Conservation (phyloP, 2,329 filamentous ascomycete species). For the Colletotrichum magnum region DNA sequence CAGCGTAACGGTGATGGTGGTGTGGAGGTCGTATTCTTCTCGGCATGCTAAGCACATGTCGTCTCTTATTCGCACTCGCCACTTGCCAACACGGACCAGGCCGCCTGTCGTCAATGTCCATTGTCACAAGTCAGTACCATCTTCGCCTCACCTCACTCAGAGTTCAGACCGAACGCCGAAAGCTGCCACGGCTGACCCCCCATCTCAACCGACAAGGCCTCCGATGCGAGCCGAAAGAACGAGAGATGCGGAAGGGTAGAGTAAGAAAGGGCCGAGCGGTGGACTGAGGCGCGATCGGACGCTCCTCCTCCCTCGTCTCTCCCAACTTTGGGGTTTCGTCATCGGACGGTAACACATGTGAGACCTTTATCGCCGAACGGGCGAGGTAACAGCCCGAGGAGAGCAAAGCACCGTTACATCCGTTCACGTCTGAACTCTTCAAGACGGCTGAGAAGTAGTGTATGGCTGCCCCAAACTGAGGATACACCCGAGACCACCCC, state of each 20-base stretch:
- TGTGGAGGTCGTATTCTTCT: not conserved
- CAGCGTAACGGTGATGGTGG: no score
- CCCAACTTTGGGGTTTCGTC: conserved; percentile 26
- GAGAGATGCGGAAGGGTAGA: not conserved
- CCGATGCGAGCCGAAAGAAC: conserved; percentile 30
- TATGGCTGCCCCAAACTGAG: not conserved
- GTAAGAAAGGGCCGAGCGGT: conserved; percentile 6
- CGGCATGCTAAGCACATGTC: conserved; percentile 21
- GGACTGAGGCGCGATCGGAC: conserved; percentile 27
- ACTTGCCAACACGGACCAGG: conserved; percentile 21
- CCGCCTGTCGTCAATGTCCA: conserved; percentile 19
- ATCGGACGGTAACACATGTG: conserved; percentile 31
- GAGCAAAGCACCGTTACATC: conserved; percentile 18
- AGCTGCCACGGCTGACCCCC: conserved; percentile 12
- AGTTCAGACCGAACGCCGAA: conserved; percentile 35
- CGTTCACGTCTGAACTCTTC: conserved; percentile 20
- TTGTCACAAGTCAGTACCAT: conserved; percentile 20
- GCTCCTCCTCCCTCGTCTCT: conserved; percentile 2
- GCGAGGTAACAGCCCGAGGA: not conserved
- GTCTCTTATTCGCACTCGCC: conserved; percentile 34
- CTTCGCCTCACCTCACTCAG: conserved; percentile 29
- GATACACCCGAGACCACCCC: not conserved
- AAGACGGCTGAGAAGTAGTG: conserved; percentile 2
- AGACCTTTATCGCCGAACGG: conserved; percentile 22
- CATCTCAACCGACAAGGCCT: conserved; percentile 16